A percentile compares a stretch with the other conserved stretches of the same genome.
phyloP scores from a whole-genome alignment of 306 rosid species.

The Glycine tomentella region DNA sequence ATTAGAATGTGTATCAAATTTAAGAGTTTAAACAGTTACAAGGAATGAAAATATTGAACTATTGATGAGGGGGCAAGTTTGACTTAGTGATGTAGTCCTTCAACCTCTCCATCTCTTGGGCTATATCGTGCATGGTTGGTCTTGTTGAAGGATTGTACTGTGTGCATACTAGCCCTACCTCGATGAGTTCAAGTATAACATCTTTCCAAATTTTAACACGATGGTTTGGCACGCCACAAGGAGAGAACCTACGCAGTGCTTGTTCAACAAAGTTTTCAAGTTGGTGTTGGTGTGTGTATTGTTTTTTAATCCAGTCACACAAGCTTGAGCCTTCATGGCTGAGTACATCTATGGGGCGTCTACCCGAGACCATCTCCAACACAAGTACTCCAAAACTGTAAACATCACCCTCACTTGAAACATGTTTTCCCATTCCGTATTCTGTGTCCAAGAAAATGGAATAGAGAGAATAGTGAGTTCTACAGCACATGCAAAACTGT shows the following conservation, averaged over 20 bases:
- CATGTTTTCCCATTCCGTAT: slow-evolving; percentile 82
- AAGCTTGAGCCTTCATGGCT: slow-evolving; percentile 75
- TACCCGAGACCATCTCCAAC: slow-evolving; percentile 76
- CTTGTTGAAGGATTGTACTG: slow-evolving; percentile 73
- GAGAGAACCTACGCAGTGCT: slow-evolving; percentile 58
- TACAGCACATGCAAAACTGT: background rate
- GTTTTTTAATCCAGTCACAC: slow-evolving; percentile 81
- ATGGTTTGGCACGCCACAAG: slow-evolving; percentile 44
- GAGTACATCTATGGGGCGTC: slow-evolving; percentile 76
- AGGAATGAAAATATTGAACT: slow-evolving; percentile 17
- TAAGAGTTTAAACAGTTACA: background rate
- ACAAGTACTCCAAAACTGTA: slow-evolving; percentile 84
- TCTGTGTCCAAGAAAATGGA: slow-evolving; percentile 55
- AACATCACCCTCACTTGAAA: slow-evolving; percentile 82
- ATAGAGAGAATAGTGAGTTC: background rate
- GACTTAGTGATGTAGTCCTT: slow-evolving; percentile 71
- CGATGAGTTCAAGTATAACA: slow-evolving; percentile 73
- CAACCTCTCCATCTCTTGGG: slow-evolving; percentile 75
- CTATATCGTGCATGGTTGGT: slow-evolving; percentile 83
- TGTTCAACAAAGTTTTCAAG: slow-evolving; percentile 65
- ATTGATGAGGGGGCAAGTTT: slow-evolving; percentile 34
- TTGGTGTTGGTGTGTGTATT: slow-evolving; percentile 56
- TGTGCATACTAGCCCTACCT: slow-evolving; percentile 84
- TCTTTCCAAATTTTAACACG: slow-evolving; percentile 53
- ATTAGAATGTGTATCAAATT: background rate